phyloP scores from a whole-genome alignment of 345 rosid genomes.

The Noccaea bulbosa region DNA sequence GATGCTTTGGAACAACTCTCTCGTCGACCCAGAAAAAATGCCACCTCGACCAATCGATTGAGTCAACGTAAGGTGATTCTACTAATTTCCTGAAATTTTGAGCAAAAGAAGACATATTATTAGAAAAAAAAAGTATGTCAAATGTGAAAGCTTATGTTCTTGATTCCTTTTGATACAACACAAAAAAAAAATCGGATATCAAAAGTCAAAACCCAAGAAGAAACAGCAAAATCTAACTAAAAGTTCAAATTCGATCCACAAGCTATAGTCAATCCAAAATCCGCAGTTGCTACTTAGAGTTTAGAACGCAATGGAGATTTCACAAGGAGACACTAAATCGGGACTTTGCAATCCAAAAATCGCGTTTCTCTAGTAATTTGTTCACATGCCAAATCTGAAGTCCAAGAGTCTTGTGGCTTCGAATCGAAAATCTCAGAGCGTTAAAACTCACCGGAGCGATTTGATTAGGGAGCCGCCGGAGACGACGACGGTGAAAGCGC shows the following conservation, averaged over 20 bases:
- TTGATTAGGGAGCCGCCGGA: slow-evolving; percentile 85
- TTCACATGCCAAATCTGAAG: slow-evolving; percentile 11
- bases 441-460: slow-evolving; percentile 56
- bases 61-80: slow-evolving; percentile 62
- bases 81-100: slow-evolving; percentile 60
- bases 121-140: not conserved
- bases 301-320: not conserved
- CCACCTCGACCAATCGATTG: slow-evolving; percentile 91
- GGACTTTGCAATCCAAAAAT: slow-evolving; percentile 2
- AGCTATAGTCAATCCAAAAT: not conserved
- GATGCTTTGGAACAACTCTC: slow-evolving; percentile 90
- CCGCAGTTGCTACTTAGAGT: not conserved
- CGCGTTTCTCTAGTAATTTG: not conserved
- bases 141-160: slow-evolving; percentile 11
- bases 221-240: not conserved
- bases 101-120: not conserved
- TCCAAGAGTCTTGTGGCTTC: not conserved
- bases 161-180: not conserved
- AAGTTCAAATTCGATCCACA: not conserved
- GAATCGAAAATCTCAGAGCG: not conserved
- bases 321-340: not conserved
- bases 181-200: too few relatives aligned
- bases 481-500: slow-evolving; percentile 73
- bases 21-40: slow-evolving; percentile 94
- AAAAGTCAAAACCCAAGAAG: too few relatives aligned